phyloP scores from a whole-genome alignment of 176 grass and related monocot genomes.

The Zoysia pacifica region DNA sequence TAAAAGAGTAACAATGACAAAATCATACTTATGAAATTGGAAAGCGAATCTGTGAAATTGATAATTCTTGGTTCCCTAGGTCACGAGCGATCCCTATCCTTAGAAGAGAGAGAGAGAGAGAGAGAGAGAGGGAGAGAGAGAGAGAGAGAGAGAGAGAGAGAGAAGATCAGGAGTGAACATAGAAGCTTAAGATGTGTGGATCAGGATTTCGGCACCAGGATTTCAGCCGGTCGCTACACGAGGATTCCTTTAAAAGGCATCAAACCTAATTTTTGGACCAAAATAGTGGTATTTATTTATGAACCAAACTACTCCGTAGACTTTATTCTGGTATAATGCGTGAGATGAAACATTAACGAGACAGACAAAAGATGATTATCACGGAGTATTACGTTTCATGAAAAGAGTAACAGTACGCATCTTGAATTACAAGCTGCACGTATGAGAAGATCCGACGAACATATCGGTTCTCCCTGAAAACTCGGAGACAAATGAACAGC shows the following conservation, averaged over 20 bases:
- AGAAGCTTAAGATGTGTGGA: slow-evolving; percentile 15
- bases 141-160: not conserved
- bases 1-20: slow-evolving; percentile 24
- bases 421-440: slow-evolving; percentile 16
- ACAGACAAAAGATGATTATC: not conserved
- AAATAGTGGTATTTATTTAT: not conserved
- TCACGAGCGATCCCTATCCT: not conserved
- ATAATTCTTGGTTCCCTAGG: slow-evolving; percentile 5
- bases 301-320: not conserved
- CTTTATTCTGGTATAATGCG: not conserved
- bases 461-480: slow-evolving; percentile 15
- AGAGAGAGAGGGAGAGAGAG: not conserved
- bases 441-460: slow-evolving; percentile 23
- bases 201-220: not conserved
- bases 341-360: slow-evolving; percentile 14
- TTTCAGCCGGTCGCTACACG: slow-evolving; percentile 20
- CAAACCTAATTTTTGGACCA: not conserved
- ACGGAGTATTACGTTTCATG: not conserved
- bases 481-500: slow-evolving; percentile 19
- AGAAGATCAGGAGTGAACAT: not conserved
- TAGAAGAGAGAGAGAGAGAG: no score
- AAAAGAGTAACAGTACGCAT: not conserved
- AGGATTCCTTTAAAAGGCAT: not conserved
- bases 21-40: slow-evolving; percentile 15
- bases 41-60: slow-evolving; percentile 15